phyloP scores from a whole-genome alignment of 2,329 filamentous ascomycete genomes.

The Elsinoe ampelina region DNA sequence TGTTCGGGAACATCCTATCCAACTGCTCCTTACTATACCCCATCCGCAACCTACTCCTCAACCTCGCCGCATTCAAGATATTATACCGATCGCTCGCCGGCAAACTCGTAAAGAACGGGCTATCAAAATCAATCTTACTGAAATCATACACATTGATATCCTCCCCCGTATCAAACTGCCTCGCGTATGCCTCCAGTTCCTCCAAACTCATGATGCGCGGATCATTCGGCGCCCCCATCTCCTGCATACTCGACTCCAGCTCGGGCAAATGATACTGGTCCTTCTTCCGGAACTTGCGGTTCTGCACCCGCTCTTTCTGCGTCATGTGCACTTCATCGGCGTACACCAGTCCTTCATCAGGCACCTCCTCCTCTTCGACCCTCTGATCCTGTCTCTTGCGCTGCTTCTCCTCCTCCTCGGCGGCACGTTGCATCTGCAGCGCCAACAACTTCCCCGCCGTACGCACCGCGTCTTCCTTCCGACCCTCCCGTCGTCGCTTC shows the following conservation, averaged over 20 bases:
- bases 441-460: conserved; percentile 88
- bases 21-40: conserved; percentile 93
- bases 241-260: conserved; percentile 63
- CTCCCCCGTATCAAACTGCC: conserved; percentile 84
- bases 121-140: conserved; percentile 96
- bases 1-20: conserved; percentile 91
- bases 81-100: conserved; percentile 90
- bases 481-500: conserved; percentile 72
- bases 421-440: conserved; percentile 84
- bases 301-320: conserved; percentile 62
- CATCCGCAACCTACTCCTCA: conserved; percentile 86
- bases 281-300: conserved; percentile 74
- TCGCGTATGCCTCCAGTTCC: conserved; percentile 86
- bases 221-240: conserved; percentile 85
- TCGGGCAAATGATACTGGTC: conserved; percentile 95
- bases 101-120: conserved; percentile 86
- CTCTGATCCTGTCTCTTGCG: conserved; percentile 35
- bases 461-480: conserved; percentile 81
- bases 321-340: conserved; percentile 82
- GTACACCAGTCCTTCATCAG: conserved; percentile 69
- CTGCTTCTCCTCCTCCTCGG: conserved; percentile 74
- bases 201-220: conserved; percentile 93
- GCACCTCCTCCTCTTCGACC: conserved; percentile 52
- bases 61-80: conserved; percentile 84
- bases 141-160: conserved; percentile 87